Conservation (phyloP, 495 filamentous ascomycete genomes). For the Trichocladium uniseriatum region DNA sequence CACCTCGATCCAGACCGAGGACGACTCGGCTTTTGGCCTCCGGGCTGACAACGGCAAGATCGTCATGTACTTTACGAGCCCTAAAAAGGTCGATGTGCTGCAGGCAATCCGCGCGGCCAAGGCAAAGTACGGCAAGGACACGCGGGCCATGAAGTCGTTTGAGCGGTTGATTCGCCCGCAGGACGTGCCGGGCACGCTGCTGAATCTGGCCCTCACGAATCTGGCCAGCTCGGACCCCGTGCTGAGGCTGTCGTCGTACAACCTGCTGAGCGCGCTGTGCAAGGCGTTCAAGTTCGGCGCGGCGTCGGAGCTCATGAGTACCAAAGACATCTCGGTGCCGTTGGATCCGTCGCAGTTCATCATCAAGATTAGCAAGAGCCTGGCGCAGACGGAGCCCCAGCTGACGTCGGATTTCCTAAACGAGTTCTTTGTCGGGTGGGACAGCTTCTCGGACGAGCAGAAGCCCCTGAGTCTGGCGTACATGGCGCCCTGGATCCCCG, state of each 20-base stretch:
- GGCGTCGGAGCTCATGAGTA: slow-evolving; percentile 48
- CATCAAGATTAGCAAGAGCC: slow-evolving; percentile 50
- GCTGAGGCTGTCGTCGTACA: slow-evolving; percentile 53
- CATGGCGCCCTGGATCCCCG: slow-evolving; percentile 56
- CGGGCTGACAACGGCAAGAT: slow-evolving; percentile 58
- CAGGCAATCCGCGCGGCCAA: slow-evolving; percentile 52
- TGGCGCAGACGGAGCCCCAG: slow-evolving; percentile 52
- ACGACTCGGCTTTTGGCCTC: slow-evolving; percentile 58
- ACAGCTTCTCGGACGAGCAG: slow-evolving; percentile 52
- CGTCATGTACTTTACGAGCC: slow-evolving; percentile 57
- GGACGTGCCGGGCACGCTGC: slow-evolving; percentile 56
- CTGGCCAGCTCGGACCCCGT: slow-evolving; percentile 47
- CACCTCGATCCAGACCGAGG: slow-evolving; percentile 51
- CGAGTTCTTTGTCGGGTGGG: slow-evolving; percentile 62
- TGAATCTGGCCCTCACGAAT: slow-evolving; percentile 57
- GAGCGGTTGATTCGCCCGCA: slow-evolving; percentile 56
- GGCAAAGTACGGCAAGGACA: slow-evolving; percentile 51
- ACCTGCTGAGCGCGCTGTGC: slow-evolving; percentile 52
- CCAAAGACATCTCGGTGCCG: slow-evolving; percentile 51
- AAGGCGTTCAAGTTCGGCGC: slow-evolving; percentile 54
- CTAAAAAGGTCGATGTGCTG: slow-evolving; percentile 50
- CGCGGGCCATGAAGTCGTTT: slow-evolving; percentile 43
- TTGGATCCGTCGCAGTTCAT: slow-evolving; percentile 54
- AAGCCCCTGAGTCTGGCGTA: slow-evolving; percentile 54
- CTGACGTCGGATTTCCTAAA: slow-evolving; percentile 58